Percentiles rank a stretch among this genome's conserved stretches.
phyloP scores from a whole-genome alignment of 768 basidiomycete species.

The Tylopilus subfusipes region DNA sequence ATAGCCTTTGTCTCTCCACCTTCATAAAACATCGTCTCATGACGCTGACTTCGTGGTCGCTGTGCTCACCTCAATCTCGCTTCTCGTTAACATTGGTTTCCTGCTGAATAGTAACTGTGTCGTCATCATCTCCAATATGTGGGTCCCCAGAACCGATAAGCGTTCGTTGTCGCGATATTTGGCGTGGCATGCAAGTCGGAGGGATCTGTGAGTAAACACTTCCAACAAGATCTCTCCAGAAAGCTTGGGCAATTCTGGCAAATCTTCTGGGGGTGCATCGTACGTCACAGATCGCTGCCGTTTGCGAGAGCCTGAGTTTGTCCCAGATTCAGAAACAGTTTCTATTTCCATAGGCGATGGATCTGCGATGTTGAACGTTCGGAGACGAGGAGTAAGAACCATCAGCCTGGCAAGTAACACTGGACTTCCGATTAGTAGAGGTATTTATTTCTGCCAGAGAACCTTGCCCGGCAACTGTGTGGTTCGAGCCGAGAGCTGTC shows the following conservation, averaged over 20 bases:
- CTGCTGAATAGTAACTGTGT: conserved; percentile 46
- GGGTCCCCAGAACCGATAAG: conserved; percentile 48
- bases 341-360: conserved; percentile 34
- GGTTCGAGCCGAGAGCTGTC: conserved; percentile 13
- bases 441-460: conserved; percentile 20
- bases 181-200: conserved; percentile 42
- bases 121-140: conserved; percentile 45
- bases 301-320: conserved; percentile 33
- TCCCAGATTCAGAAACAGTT: conserved; percentile 21
- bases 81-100: conserved; percentile 47
- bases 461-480: conserved; percentile 14
- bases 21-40: conserved; percentile 26
- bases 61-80: conserved; percentile 50
- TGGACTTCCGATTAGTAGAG: conserved; percentile 8
- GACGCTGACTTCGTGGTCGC: conserved; percentile 10
- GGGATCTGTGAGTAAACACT: conserved; percentile 67
- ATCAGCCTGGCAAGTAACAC: conserved; percentile 21
- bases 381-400: conserved; percentile 36
- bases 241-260: conserved; percentile 48
- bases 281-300: conserved; percentile 35
- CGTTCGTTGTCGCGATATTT: conserved; percentile 57
- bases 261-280: conserved; percentile 26
- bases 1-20: conserved; percentile 23
- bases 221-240: conserved; percentile 56
- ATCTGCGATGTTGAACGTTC: conserved; percentile 33